Percentiles rank a stretch among this genome's conserved stretches.
Evolutionary conservation across 2,329 filamentous ascomycete genomes (phyloP).

Genomic region (Diatrype stigma): DNA sequence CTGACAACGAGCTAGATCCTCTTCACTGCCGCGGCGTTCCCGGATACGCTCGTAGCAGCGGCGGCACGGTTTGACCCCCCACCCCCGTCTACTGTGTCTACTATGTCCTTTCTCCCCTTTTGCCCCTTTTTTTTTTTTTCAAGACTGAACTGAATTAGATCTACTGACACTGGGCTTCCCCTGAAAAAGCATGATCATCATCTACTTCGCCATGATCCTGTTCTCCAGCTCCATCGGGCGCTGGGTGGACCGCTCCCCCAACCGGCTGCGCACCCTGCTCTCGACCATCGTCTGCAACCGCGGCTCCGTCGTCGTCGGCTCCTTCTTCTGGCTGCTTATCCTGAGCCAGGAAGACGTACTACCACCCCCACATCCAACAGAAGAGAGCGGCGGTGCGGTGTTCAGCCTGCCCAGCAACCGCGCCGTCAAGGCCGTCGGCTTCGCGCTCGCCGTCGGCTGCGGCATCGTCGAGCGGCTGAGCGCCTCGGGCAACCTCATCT

Average conservation of each 20-base stretch:
- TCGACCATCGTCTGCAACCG: conserved; percentile 38
- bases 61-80: conserved; percentile 31
- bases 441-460: conserved; percentile 31
- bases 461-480: conserved; percentile 39
- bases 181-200: conserved; percentile 25
- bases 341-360: conserved; percentile 23
- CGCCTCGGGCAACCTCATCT: conserved; percentile 38
- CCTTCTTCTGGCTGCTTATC: conserved; percentile 35
- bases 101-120: no score
- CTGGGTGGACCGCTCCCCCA: conserved; percentile 36
- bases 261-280: conserved; percentile 36
- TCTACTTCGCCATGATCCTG: conserved; percentile 35
- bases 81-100: background rate
- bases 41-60: conserved; percentile 35
- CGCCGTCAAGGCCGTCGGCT: conserved; percentile 26
- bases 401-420: conserved; percentile 19
- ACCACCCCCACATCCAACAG: no score
- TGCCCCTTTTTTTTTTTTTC: no score
- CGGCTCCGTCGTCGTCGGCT: conserved; percentile 35
- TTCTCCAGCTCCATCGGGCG: conserved; percentile 38
- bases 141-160: background rate
- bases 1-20: conserved; percentile 31
- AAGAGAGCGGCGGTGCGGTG: conserved; percentile 3
- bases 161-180: background rate
- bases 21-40: conserved; percentile 47